A percentile compares a stretch with the other conserved stretches of the same genome.
Evolutionary conservation across 164 flowering plant genomes (phyloP).

Genomic region (Vitis cinerea): DNA sequence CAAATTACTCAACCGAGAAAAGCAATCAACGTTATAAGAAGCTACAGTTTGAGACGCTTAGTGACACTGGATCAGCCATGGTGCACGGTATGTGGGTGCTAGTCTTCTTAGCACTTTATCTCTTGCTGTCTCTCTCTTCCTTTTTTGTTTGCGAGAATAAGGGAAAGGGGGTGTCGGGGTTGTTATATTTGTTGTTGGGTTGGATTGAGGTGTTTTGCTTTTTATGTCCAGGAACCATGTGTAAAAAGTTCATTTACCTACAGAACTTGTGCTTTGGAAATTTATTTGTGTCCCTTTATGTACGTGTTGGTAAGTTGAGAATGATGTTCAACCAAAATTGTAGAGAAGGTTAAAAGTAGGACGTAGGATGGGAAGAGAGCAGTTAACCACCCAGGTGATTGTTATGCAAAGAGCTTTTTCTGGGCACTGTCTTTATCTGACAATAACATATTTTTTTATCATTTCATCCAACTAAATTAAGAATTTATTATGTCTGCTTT

Average conservation of each 20-base stretch:
- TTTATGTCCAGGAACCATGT: too few species aligned
- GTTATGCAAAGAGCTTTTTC: not conserved
- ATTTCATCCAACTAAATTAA: not conserved
- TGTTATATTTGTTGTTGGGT: too few species aligned
- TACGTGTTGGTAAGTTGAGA: not conserved
- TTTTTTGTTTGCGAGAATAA: not conserved
- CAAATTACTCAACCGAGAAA: constrained; percentile 51
- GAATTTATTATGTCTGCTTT: not conserved
- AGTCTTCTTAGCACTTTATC: not conserved
- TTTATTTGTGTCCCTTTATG: not conserved
- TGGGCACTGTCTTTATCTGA: not conserved
- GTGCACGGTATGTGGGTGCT: constrained; percentile 71
- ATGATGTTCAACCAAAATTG: not conserved
- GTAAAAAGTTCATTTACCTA: too few species aligned
- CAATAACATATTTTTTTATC: not conserved
- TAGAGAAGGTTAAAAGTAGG: not conserved
- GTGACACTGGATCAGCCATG: constrained; percentile 81
- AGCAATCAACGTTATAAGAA: constrained; percentile 77
- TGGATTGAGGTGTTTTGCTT: too few species aligned
- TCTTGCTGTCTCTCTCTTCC: not conserved
- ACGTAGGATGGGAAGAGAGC: not conserved
- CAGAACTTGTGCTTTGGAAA: not conserved
- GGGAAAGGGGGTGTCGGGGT: too few species aligned
- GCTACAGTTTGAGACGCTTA: constrained; percentile 71
- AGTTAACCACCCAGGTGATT: not conserved